Percentiles rank a stretch among this genome's conserved stretches.
Conservation (phyloP, 148 eudicot genomes). For the Dysphania ambrosioides region DNA sequence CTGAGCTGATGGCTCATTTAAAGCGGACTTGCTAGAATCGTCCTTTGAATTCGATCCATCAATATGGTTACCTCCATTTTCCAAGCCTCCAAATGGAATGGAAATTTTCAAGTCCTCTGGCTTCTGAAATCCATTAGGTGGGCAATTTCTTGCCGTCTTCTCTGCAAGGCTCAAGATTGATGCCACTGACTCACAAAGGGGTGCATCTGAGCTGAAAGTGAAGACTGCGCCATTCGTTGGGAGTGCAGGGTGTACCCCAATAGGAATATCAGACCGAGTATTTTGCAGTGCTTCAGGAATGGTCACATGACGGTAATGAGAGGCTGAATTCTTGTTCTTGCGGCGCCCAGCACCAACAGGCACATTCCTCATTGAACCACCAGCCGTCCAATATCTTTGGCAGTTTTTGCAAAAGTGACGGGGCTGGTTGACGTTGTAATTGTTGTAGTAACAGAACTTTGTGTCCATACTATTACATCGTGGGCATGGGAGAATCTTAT, state of each 20-base stretch:
- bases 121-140: conserved; percentile 28
- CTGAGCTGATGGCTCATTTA: conserved; percentile 18
- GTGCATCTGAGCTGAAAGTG: conserved; percentile 45
- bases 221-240: conserved; percentile 40
- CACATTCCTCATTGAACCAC: conserved; percentile 72
- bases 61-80: conserved; percentile 23
- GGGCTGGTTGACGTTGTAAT: conserved; percentile 75
- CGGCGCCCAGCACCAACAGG: conserved; percentile 79
- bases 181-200: conserved; percentile 56
- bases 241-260: conserved; percentile 37
- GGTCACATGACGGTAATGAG: conserved; percentile 38
- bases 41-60: conserved; percentile 33
- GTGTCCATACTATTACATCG: conserved; percentile 83
- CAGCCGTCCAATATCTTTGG: conserved; percentile 87
- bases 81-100: conserved; percentile 15
- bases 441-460: conserved; percentile 75
- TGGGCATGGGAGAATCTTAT: conserved; percentile 68
- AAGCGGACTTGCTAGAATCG: conserved; percentile 9
- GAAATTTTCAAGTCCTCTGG: conserved; percentile 24
- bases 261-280: conserved; percentile 28
- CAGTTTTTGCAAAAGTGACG: conserved; percentile 74
- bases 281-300: conserved; percentile 37
- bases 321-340: conserved; percentile 48
- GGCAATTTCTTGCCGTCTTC: conserved; percentile 26
- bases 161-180: conserved; percentile 43